Conservation (phyloP, 768 basidiomycete genomes). For the Lentinula sp. region DNA sequence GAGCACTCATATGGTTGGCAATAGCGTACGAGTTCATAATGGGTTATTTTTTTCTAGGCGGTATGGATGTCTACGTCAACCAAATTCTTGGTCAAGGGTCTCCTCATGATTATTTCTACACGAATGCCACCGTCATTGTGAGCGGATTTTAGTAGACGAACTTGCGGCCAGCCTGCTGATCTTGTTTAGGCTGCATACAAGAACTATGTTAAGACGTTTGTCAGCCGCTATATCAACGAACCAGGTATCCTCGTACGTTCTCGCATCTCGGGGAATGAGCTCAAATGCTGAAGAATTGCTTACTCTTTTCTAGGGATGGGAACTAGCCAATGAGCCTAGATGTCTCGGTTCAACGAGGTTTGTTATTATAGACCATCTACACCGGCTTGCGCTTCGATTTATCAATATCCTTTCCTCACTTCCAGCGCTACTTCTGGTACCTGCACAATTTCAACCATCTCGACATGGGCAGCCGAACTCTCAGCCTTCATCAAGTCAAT, state of each 20-base stretch:
- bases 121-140: conserved; percentile 42
- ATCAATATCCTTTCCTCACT: neutral
- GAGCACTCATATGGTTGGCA: neutral
- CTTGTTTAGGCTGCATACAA: conserved; percentile 35
- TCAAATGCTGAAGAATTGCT: neutral
- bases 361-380: conserved; percentile 4
- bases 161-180: neutral
- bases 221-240: conserved; percentile 47
- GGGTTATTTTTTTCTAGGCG: neutral
- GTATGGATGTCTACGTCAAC: conserved; percentile 63
- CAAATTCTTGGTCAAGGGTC: conserved; percentile 38
- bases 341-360: conserved; percentile 38
- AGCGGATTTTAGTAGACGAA: conserved; percentile 8
- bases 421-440: conserved; percentile 25
- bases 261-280: conserved; percentile 7
- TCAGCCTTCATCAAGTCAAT: conserved; percentile 61
- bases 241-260: conserved; percentile 47
- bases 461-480: conserved; percentile 46
- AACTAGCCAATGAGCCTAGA: conserved; percentile 37
- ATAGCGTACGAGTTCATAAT: neutral
- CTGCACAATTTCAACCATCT: conserved; percentile 48
- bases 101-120: conserved; percentile 56
- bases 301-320: conserved; percentile 15
- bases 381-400: neutral
- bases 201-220: conserved; percentile 43